Base-by-base conservation (phyloP, 2,329 filamentous ascomycete species). In the Claviceps spartinae region DNA sequence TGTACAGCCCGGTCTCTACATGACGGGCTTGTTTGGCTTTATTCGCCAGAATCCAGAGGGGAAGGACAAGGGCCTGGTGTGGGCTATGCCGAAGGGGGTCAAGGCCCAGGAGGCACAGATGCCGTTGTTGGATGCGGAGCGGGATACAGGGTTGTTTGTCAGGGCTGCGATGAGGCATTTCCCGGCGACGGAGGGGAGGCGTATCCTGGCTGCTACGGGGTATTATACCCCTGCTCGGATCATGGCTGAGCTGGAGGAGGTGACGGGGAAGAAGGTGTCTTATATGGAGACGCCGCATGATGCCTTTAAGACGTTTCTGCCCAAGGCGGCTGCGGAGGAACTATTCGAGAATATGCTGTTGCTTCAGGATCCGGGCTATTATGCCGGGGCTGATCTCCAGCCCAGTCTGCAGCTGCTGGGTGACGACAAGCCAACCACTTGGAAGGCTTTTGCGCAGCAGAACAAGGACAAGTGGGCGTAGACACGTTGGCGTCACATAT, bases 1-100 rank as follows among this genome's bases (percentile, higher is more conserved):
- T 60, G 72, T 76, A 53, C 63, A 72, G 2, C 72, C 75, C 0
- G 79, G 70, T 0, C 67, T 66, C 36, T 83, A 79, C 58, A 79
- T 81, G 73, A 70, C 74, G 54, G 80, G 79, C 54, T 51, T 68
- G 14, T 54, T 62, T 1, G 51, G 50, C 1, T 59, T 61, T 36
- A 61, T 67, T 7, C 54, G 57, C 16, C 64, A 65, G 55, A 55
- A 57, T 13, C 41, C 41, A 5, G 20, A 24, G 4, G 41, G 20
- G 1, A 61, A 61, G 0, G 63, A 65, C 44, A 61, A 61, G n/a
- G 52, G 62, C 54, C 67, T 61, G 49, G 54, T 54, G 1, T 54
- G 66, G 22, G 45, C 57, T 2, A 55, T 66, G 11, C 67, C 66
- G 5, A 50, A 51, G 40, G 52, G 54, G 26, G 57, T 62, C 22